Conservation (phyloP, 2,329 filamentous ascomycete genomes). For the Tolypocladium capitatum region DNA sequence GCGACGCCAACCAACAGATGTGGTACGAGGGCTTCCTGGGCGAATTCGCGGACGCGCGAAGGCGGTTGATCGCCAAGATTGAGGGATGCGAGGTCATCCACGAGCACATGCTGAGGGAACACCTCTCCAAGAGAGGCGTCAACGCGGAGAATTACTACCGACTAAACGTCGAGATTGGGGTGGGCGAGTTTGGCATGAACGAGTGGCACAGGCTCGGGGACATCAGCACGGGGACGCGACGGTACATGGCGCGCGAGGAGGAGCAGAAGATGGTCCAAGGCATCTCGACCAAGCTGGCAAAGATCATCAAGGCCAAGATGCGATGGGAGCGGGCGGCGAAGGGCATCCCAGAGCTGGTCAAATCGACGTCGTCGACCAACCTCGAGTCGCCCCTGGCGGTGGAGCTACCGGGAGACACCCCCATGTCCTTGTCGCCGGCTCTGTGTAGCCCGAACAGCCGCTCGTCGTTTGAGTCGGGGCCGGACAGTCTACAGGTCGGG, state of each 20-base stretch:
- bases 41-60: slow-evolving; percentile 80
- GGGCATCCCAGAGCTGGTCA: slow-evolving; percentile 29
- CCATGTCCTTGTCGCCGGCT: slow-evolving; percentile 22
- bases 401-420: slow-evolving; percentile 45
- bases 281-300: slow-evolving; percentile 68
- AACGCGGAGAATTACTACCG: slow-evolving; percentile 87
- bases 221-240: slow-evolving; percentile 82
- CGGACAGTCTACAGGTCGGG: slow-evolving; percentile 32
- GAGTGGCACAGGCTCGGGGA: slow-evolving; percentile 92
- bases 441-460: slow-evolving; percentile 28
- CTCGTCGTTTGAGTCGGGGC: slow-evolving; percentile 44
- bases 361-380: slow-evolving; percentile 26
- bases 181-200: slow-evolving; percentile 97
- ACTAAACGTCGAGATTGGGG: slow-evolving; percentile 91
- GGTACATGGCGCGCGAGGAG: slow-evolving; percentile 61
- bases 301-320: slow-evolving; percentile 64
- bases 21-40: slow-evolving; percentile 95
- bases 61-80: slow-evolving; percentile 77
- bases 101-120: slow-evolving; percentile 68
- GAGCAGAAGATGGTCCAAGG: slow-evolving; percentile 68
- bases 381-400: slow-evolving; percentile 35
- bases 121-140: slow-evolving; percentile 64
- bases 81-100: slow-evolving; percentile 91
- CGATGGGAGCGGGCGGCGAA: slow-evolving; percentile 42
- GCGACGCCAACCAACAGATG: slow-evolving; percentile 56